Conservation (phyloP, 768 basidiomycete genomes). For the Amanita phalloides region DNA sequence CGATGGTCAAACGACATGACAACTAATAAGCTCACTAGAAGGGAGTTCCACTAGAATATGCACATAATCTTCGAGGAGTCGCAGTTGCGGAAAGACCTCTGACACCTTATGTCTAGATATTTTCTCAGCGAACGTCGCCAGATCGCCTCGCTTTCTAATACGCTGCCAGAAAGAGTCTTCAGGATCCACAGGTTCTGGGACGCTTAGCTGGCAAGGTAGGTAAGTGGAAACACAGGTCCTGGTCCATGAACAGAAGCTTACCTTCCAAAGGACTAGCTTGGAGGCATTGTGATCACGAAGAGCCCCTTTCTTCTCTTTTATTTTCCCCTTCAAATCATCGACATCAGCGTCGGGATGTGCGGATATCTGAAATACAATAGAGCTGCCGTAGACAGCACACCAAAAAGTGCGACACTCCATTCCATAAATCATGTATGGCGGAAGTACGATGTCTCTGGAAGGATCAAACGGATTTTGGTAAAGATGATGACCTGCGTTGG, state of each 20-base stretch:
- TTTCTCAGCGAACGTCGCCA: not conserved
- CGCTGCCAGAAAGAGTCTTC: not conserved
- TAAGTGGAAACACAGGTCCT: not conserved
- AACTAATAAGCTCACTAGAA: not conserved
- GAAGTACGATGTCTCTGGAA: not conserved
- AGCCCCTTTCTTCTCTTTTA: not conserved
- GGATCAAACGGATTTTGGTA: too few relatives aligned
- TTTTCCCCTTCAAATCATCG: not conserved
- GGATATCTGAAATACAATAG: not conserved
- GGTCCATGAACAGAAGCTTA: not conserved
- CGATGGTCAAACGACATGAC: not conserved
- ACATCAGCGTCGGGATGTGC: not conserved
- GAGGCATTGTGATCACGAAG: not conserved
- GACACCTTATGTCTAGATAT: not conserved
- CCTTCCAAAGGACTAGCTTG: not conserved
- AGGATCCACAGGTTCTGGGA: not conserved
- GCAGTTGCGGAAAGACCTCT: not conserved
- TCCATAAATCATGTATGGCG: not conserved
- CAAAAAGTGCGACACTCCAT: not conserved
- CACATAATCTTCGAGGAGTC: not conserved
- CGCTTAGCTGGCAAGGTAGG: not conserved
- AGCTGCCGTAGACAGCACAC: not conserved
- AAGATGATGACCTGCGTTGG: too few relatives aligned
- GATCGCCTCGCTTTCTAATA: not conserved
- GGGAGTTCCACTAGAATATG: conserved; percentile 1